phyloP scores from a whole-genome alignment of 805 yeast genomes.

The Jamesozyma gamospora region DNA sequence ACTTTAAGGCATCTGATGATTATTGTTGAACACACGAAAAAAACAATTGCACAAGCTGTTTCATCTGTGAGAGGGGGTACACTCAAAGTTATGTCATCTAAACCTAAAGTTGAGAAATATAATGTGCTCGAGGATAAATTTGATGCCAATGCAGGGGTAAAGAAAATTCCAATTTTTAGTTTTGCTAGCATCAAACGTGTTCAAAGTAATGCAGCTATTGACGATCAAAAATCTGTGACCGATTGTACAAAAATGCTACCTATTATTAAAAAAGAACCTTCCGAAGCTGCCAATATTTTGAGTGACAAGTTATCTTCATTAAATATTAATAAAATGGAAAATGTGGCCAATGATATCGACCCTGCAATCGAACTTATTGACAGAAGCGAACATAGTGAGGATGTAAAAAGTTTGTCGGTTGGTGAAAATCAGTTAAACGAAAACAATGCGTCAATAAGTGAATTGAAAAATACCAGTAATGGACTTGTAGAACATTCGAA shows the following conservation, averaged over 20 bases:
- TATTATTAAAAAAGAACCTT: not conserved
- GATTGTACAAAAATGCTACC: not conserved
- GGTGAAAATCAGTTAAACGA: too few species aligned
- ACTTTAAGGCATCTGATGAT: constrained; percentile 21
- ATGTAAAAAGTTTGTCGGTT: too few species aligned
- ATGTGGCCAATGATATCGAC: not conserved
- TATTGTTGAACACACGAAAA: constrained; percentile 26
- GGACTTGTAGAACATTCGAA: too few species aligned
- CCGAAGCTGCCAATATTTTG: not conserved
- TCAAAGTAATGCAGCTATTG: constrained; percentile 2
- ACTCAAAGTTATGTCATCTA: not conserved
- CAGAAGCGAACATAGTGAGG: too few species aligned
- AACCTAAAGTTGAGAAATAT: not conserved
- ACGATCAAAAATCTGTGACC: not conserved
- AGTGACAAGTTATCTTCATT: not conserved
- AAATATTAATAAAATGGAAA: not conserved
- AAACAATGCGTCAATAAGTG: too few species aligned
- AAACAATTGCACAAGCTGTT: constrained; percentile 15
- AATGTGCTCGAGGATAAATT: not conserved
- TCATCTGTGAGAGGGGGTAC: not conserved
- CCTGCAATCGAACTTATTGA: too few species aligned
- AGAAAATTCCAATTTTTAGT: constrained; percentile 20
- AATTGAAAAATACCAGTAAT: too few species aligned
- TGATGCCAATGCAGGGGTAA: not conserved
- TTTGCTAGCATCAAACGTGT: constrained; percentile 12